A percentile compares a stretch with the other conserved stretches of the same genome.
Conservation (phyloP, 140 eudicot species). For the Ambrosia hybrid region DNA sequence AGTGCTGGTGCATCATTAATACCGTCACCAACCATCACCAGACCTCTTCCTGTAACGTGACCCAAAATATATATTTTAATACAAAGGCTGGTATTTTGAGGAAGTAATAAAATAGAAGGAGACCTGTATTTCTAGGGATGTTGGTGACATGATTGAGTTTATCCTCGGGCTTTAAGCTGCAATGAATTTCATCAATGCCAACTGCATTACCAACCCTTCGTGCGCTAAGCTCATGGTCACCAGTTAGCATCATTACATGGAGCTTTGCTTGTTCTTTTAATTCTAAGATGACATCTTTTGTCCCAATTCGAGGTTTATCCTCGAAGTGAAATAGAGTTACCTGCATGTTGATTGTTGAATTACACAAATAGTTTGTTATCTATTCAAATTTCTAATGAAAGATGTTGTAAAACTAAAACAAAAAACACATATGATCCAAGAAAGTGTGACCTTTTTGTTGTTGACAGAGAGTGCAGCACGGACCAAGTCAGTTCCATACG, state of each 20-base stretch:
- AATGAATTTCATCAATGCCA: conserved; percentile 82
- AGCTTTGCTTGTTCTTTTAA: conserved; percentile 71
- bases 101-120: not conserved
- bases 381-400: not conserved
- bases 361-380: not conserved
- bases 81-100: conserved; percentile 4
- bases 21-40: conserved; percentile 98
- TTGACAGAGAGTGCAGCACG: conserved; percentile 93
- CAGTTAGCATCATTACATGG: conserved; percentile 92
- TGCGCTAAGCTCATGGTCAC: conserved; percentile 97
- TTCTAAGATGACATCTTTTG: conserved; percentile 62
- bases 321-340: conserved; percentile 93
- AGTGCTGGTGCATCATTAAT: conserved; percentile 99
- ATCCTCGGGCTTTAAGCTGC: conserved; percentile 92
- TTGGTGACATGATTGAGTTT: conserved; percentile 87
- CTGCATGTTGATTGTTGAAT: conserved; percentile 35
- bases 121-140: conserved; percentile 87
- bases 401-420: not conserved
- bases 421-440: not conserved
- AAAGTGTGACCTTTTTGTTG: conserved; percentile 60
- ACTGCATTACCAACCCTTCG: conserved; percentile 83
- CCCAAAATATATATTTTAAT: not conserved
- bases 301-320: conserved; percentile 81
- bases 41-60: conserved; percentile 72
- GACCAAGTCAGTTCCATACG: conserved; percentile 79